Conservation (phyloP, 331 rosid species). For the Stylosanthes scabra region DNA sequence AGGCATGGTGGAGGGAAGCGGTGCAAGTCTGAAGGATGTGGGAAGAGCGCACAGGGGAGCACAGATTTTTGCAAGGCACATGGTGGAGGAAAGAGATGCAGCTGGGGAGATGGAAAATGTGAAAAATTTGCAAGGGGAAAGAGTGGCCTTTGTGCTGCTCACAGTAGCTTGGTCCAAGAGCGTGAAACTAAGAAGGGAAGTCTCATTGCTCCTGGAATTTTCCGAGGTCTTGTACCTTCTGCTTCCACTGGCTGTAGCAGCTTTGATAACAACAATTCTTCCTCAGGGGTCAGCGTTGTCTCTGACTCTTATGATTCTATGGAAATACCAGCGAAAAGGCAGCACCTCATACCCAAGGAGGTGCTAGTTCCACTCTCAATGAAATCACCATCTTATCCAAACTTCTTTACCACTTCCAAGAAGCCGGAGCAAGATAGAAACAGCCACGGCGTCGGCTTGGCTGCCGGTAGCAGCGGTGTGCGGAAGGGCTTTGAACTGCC, state of each 20-base stretch:
- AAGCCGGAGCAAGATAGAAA: conserved; percentile 58
- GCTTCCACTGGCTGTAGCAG: conserved; percentile 71
- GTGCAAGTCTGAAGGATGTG: conserved; percentile 80
- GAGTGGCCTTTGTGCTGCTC: conserved; percentile 98
- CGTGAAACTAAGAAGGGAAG: conserved; percentile 63
- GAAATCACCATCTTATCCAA: conserved; percentile 75
- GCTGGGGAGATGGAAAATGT: conserved; percentile 89
- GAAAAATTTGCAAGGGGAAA: conserved; percentile 97
- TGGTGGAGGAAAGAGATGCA: conserved; percentile 97
- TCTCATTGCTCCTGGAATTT: conserved; percentile 83
- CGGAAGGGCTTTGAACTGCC: conserved; percentile 68
- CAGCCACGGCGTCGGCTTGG: conserved; percentile 40
- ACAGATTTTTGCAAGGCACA: conserved; percentile 99
- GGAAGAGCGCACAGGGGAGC: conserved; percentile 98
- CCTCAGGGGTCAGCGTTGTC: conserved; percentile 67
- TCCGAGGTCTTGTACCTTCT: conserved; percentile 80
- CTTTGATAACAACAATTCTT: conserved; percentile 71
- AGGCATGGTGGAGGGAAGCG: conserved; percentile 98
- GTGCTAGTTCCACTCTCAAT: conserved; percentile 90
- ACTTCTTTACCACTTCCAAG: conserved; percentile 51
- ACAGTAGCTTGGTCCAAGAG: conserved; percentile 74
- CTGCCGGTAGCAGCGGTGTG: conserved; percentile 34
- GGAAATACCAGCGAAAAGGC: conserved; percentile 58
- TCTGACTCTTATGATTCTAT: conserved; percentile 66
- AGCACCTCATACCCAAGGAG: conserved; percentile 76